Base-by-base conservation (phyloP, 176 grass and related monocot genomes). In the Phoenix dactylifera region DNA sequence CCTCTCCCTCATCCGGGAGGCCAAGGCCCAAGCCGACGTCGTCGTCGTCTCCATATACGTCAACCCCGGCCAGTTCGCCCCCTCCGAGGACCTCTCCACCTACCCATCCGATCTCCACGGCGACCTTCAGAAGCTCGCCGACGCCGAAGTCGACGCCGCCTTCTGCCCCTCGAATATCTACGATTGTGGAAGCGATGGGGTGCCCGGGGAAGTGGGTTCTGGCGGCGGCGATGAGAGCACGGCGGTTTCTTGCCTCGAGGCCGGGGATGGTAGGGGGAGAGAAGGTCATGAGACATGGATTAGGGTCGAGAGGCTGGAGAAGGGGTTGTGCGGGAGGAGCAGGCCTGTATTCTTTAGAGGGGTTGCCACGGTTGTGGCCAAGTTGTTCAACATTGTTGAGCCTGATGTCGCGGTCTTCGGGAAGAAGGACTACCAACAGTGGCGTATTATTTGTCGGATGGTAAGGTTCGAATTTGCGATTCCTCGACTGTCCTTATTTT, bases 401-500 rank as follows among this genome's bases (percentile, higher is more conserved):
- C 92, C 92, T 1, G 92, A 91, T 55, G 24, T 85, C 15, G 92
- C 83, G 3, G 39, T 97, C 24, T 97, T 97, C n/a, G 92, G 84
- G 61, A 97, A 97, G 65, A 97, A 97, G 64, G 92, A 97, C 62
- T 97, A 97, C 55, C 92, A 97, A 61, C 87, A 97, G 35, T 97
- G 92, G 92, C 78, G 87, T 15, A 15, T 97, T 52, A 83, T 91
- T 52, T 85, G 72, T 63, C 69, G 80, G 12, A 90, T 96, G 87
- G 92, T 96, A 85, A 76, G 57, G 17, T 22, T 1, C 51, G 29
- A 6, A 48, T 52, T 60, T 24, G 22, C 24, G 1, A 29, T 23
- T 4, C 35, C 35, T 30, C 35, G 9, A 12, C 35, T 39, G 35
- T 39, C 9, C 35, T 39, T 39, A 12, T 39, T 39, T 39, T 39